Base-by-base conservation (phyloP, 2,329 filamentous ascomycete genomes). In the Pseudogymnoascus sp. region DNA sequence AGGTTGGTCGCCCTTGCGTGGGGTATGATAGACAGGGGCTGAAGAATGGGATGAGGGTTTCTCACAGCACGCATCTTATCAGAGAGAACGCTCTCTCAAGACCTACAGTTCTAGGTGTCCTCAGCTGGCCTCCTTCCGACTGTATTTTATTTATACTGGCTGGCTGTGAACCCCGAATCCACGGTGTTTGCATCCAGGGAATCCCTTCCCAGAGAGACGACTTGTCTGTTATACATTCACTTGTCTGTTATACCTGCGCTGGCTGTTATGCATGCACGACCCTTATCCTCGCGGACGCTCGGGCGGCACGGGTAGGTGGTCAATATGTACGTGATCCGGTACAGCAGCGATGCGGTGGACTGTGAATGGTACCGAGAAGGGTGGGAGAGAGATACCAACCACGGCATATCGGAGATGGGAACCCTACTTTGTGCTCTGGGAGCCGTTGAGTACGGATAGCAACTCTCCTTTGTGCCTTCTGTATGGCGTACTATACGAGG, bases 381-480 rank as follows among this genome's bases (percentile, higher is more conserved):
- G n/a, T n/a, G 29, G 45, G 18, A 10, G 29, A 55, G n/a, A 12
- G 12, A 12, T 13, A 29, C 4, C 29, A 2, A 18, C 8, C 27
- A 55, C 48, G 48, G 12, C 48, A 55, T 55, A 33, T 33, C 27
- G 48, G 48, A 55, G 29, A 55, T 48, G 42, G 42, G 25, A 48
- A n/a, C 25, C 6, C 25, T 48, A 45, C 42, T 10, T 15, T 48
- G 42, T 48, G 42, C 42, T 9, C 42, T n/a, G 25, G 40, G 18
- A 45, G 25, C 25, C 1, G 8, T 29, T 27, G 25, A 48, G 18
- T 25, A 42, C 10, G 12, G 12, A 12, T 8, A 29, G 21, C 48
- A 31, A 33, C 27, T 52, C 45, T 31, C 25, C 18, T n/a, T 13
- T 45, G 27, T 18, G 27, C 45, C 4, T 33, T 52, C n/a, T n/a